Conservation (phyloP, 768 basidiomycete genomes). For the Harrya chromipes region DNA sequence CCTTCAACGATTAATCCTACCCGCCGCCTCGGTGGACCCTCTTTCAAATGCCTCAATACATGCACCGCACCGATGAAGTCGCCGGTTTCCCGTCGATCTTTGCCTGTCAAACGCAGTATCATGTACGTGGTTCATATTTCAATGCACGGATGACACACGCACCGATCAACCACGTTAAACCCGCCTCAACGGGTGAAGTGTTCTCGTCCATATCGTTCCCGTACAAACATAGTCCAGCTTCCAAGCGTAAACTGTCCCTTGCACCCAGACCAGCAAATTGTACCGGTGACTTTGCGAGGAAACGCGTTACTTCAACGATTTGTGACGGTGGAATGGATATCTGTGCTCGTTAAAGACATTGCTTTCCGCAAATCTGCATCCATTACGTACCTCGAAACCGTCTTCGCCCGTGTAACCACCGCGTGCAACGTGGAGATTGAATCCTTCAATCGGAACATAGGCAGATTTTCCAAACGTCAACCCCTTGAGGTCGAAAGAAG, state of each 20-base stretch:
- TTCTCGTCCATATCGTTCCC: slow-evolving; percentile 90
- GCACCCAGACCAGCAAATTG: slow-evolving; percentile 89
- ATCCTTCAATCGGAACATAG: slow-evolving; percentile 66
- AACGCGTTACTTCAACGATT: slow-evolving; percentile 64
- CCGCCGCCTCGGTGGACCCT: slow-evolving; percentile 73
- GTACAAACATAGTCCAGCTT: slow-evolving; percentile 96
- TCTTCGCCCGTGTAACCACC: slow-evolving; percentile 99
- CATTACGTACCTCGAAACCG: slow-evolving; percentile 76
- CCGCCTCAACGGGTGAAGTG: slow-evolving; percentile 87
- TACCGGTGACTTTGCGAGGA: slow-evolving; percentile 61
- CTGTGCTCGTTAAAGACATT: slow-evolving; percentile 34
- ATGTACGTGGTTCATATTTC: neutral
- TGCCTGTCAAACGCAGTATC: slow-evolving; percentile 46
- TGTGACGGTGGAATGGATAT: slow-evolving; percentile 85
- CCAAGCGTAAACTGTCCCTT: slow-evolving; percentile 89
- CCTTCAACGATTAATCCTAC: slow-evolving; percentile 82
- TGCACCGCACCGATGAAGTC: slow-evolving; percentile 77
- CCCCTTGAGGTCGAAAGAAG: slow-evolving; percentile 65
- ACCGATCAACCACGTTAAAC: slow-evolving; percentile 92
- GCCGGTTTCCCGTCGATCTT: slow-evolving; percentile 68
- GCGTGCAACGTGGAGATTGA: slow-evolving; percentile 76
- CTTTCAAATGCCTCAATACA: slow-evolving; percentile 73
- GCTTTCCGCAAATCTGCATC: slow-evolving; percentile 8
- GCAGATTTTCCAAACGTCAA: slow-evolving; percentile 86
- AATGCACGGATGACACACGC: slow-evolving; percentile 23